A percentile compares a stretch with the other conserved stretches of the same genome.
phyloP scores from a whole-genome alignment of 2,329 filamentous ascomycete species.

The Fusarium sp. region DNA sequence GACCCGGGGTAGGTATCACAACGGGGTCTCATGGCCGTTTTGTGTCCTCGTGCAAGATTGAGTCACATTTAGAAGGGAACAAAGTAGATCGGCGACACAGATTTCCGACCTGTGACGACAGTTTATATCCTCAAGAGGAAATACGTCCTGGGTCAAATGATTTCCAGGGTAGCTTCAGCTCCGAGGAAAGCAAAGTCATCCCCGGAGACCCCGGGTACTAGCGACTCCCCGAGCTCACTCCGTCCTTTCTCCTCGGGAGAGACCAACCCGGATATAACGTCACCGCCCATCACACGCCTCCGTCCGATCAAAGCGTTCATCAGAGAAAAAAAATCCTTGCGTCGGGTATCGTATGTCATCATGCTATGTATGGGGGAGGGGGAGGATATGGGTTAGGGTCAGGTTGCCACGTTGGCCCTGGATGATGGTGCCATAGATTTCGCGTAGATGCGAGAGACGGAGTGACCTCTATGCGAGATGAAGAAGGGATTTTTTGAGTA shows the following conservation, averaged over 20 bases:
- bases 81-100: neutral
- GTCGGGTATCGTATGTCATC: slow-evolving; percentile 20
- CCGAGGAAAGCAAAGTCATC: neutral
- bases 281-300: neutral
- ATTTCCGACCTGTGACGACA: slow-evolving; percentile 1
- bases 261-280: slow-evolving; percentile 1
- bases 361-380: slow-evolving; percentile 13
- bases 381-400: slow-evolving; percentile 10
- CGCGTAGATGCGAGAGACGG: slow-evolving; percentile 1
- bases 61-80: slow-evolving; percentile 1
- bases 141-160: slow-evolving; percentile 22
- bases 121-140: neutral
- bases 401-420: slow-evolving; percentile 4
- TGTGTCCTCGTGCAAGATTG: slow-evolving; percentile 16
- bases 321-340: neutral
- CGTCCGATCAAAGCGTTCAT: neutral
- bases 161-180: slow-evolving; percentile 18
- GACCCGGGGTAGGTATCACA: neutral
- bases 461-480: neutral
- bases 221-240: neutral
- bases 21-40: neutral
- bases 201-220: slow-evolving; percentile 11
- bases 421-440: slow-evolving; percentile 24
- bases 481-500: neutral
- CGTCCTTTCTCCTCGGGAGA: neutral